These are phyloP conservation scores for Malania oleifera DNA, from an alignment of 164 flowering plant species.

Conservation along the genomic window DNA sequence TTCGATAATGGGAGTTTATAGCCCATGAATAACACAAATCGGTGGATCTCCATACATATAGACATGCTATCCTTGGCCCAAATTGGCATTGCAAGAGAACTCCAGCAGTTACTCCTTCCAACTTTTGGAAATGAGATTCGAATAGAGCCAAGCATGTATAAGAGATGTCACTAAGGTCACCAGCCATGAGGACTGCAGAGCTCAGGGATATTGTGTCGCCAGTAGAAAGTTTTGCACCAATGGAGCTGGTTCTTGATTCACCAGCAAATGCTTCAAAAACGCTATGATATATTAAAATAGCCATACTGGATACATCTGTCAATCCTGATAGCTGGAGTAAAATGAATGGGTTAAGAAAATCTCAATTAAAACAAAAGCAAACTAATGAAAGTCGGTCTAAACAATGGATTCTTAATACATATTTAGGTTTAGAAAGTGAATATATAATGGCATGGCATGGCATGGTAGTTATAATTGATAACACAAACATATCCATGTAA, in stretches of 20 bases:
- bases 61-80: slow-evolving; percentile 26
- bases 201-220: slow-evolving; percentile 43
- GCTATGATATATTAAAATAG: slow-evolving; percentile 34
- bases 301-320: slow-evolving; percentile 32
- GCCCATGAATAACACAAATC: slow-evolving; percentile 47
- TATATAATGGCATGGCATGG: too few relatives aligned
- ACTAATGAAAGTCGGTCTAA: too few relatives aligned
- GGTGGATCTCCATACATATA: slow-evolving; percentile 54
- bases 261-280: slow-evolving; percentile 58
- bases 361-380: too few relatives aligned
- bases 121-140: slow-evolving; percentile 34
- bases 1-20: slow-evolving; percentile 27
- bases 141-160: slow-evolving; percentile 38
- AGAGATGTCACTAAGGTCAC: slow-evolving; percentile 23
- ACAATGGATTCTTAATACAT: too few relatives aligned
- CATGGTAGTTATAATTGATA: too few relatives aligned
- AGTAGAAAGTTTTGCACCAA: slow-evolving; percentile 35
- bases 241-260: slow-evolving; percentile 41
- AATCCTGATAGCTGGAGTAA: slow-evolving; percentile 33
- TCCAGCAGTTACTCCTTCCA: slow-evolving; percentile 40
- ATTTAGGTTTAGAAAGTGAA: too few relatives aligned
- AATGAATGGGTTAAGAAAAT: too few relatives aligned
- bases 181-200: slow-evolving; percentile 9
- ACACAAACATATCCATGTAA: too few relatives aligned
- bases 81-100: slow-evolving; percentile 33